Base-by-base conservation (phyloP, 2,329 filamentous ascomycete genomes). In the Aspergillus sp. region DNA sequence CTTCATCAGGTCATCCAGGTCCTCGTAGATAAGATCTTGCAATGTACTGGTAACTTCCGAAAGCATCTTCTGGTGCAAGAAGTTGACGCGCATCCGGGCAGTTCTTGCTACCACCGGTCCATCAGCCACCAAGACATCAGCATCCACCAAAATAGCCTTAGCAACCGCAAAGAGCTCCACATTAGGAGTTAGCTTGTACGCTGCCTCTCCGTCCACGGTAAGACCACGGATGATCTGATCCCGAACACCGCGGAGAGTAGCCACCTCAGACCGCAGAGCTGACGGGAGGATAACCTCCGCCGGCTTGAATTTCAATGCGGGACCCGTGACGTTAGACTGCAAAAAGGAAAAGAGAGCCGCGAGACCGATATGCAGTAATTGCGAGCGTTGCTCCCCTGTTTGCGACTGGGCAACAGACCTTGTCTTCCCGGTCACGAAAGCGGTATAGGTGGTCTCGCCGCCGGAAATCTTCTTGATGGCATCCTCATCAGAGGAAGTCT, bases 271-370 rank as follows among this genome's bases (percentile, higher is more conserved):
- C 30, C 58, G 63, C 39, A 72, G 56, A 7, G 48, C 33, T n/a
- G 60, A 45, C 4, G 78, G 75, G 3, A 85, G 59, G 5, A 84
- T 53, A 1, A 71, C 53, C 10, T 76, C 68, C 3, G 76, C 69
- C 2, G 78, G 68, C 20, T 68, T 68, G 60, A 82, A 84, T 0
- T 74, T 70, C n/a, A 95, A 73, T 0, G 89, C 84, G 1, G 90
- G 90, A 0, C 90, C 90, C 3, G 90, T 95, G 46, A 94, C 86
- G 63, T 89, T 95, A 1, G 83, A 82, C 65, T 96, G 90, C 13
- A 95, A 69, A 63, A 95, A 96, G 9, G 84, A 81, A 60, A 88
- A 79, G 9, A 95, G 75, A 1, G 85, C 80, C 1, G 85, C 83
- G 43, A 88, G 71, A 7, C 82, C 87, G 30, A 86, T 72, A 41